Evolutionary conservation across 106 monocot species (phyloP), one percentile per base, ranked within the genome.

Genomic region (Hemerocallis citrina): DNA sequence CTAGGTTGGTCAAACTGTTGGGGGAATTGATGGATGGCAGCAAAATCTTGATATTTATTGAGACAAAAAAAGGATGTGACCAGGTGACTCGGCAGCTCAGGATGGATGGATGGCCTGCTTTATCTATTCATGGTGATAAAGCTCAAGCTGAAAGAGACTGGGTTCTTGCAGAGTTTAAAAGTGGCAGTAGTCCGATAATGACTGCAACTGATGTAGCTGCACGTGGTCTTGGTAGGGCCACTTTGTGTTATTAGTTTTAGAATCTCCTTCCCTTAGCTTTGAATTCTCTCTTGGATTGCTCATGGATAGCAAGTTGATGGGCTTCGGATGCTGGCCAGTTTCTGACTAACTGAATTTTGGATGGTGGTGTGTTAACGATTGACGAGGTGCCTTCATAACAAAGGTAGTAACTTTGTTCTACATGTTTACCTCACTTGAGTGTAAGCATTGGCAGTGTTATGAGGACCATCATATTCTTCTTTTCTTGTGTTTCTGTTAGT

Each of bases 121-220:
- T 96, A 64, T 96, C 96, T 31, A 91, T 96, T 60, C 96, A 96
- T 65, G 96, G 96, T 55, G 90, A 96, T 72, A 96, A 96, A 84
- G 74, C 79, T 14, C 96, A 96, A 72, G 60, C 90, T 52, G 96
- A 96, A 76, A 86, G 96, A 74, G 96, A 96, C 40, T 91, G 91
- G 86, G 96, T 96, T 72, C 60, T 96, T 21, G 55, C 84, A 66
- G 76, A 90, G 52, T 96, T 96, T 72, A 96, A 75, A 76, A 96
- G 81, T 72, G 96, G 96, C 71, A 86, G 57, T 9, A 91, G 84
- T 77, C 96, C 91, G 54, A 84, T 96, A 62, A 96, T 96, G 96
- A 77, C 86, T 63, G 96, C 96, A 35, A 96, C 96, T 64, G 96
- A 96, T 79, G 96, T 96, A 49, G 96, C 96, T 52, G 96, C 96